A percentile compares a stretch with the other conserved stretches of the same genome.
Evolutionary conservation across 2,329 filamentous ascomycete genomes (phyloP).

Genomic region (Fusarium vanettenii): DNA sequence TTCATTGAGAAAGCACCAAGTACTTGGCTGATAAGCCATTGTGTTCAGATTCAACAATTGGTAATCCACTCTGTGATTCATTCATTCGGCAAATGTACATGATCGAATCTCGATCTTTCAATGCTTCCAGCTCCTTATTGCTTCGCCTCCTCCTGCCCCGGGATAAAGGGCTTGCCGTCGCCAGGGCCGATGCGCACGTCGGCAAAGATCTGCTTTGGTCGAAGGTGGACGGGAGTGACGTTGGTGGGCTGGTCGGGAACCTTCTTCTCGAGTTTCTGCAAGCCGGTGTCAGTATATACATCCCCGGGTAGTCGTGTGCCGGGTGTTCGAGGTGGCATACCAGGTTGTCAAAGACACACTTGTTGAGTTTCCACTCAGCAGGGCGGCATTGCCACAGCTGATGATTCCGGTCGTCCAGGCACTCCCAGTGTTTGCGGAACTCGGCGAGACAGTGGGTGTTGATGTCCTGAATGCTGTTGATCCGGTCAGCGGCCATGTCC

Average conservation of each 20-base stretch:
- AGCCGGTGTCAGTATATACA: conserved; percentile 14
- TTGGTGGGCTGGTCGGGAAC: conserved; percentile 79
- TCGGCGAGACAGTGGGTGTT: conserved; percentile 93
- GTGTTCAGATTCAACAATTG: conserved; percentile 27
- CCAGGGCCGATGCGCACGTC: conserved; percentile 60
- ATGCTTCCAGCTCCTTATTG: conserved; percentile 44
- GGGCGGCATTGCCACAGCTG: conserved; percentile 95
- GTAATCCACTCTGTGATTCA: conserved; percentile 45
- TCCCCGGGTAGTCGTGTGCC: neutral
- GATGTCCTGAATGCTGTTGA: conserved; percentile 85
- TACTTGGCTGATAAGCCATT: neutral
- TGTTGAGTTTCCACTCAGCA: conserved; percentile 89
- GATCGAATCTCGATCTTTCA: conserved; percentile 37
- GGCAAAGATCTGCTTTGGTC: conserved; percentile 72
- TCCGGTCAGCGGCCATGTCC: conserved; percentile 23
- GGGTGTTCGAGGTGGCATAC: conserved; percentile 63
- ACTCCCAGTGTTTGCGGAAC: conserved; percentile 95
- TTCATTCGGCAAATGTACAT: conserved; percentile 48
- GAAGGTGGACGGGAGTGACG: conserved; percentile 79
- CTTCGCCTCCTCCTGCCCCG: conserved; percentile 50
- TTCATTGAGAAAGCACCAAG: neutral
- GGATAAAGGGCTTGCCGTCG: conserved; percentile 57
- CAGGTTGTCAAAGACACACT: conserved; percentile 95
- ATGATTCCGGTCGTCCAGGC: conserved; percentile 97
- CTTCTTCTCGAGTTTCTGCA: conserved; percentile 82